Base-by-base conservation (phyloP, 768 basidiomycete genomes). In the Serpula lacrymans region DNA sequence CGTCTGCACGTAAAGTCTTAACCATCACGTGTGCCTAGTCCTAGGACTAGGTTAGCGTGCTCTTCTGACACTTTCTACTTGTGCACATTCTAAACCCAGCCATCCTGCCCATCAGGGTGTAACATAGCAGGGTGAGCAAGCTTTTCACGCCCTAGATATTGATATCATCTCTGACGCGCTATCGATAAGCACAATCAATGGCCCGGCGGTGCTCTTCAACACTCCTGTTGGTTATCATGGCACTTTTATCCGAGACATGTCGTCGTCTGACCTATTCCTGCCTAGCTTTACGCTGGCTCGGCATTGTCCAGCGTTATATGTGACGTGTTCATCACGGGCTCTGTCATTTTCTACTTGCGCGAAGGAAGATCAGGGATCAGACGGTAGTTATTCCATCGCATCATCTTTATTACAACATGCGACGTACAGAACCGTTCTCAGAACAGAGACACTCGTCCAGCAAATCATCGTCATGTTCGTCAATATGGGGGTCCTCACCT, bases 341-440 rank as follows among this genome's bases (percentile, higher is more conserved):
- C 52, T 9, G 49, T 47, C 6, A 47, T 52, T 17, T 55, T 55
- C 23, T 53, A 53, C 20, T 45, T 53, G 39, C 49, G 53, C 14
- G 49, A 26, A 22, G 40, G 53, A 0, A 42, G 40, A 17, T 34
- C 36, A 28, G 40, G 22, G n/a, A 3, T 52, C 26, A 39, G 17
- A 13, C 43, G 34, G 53, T 53, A 24, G 20, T 8, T 6, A 6
- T 14, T 33, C 20, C n/a, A 28, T 9, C 9, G n/a, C 9, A 28
- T 9, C 9, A 33, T 33, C 20, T 18, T 14, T 14, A 6, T 18
- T 6, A 14, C n/a, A 14, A 14, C 8, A 33, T n/a, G n/a, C n/a
- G 20, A 33, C 14, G n/a, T n/a, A 33, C 8, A n/a, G 27, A 9
- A 9, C 14, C 27, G 14, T 6, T 18, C 20, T 14, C n/a, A 33